Conservation (phyloP, 495 filamentous ascomycete species). For the Xylaria curta region DNA sequence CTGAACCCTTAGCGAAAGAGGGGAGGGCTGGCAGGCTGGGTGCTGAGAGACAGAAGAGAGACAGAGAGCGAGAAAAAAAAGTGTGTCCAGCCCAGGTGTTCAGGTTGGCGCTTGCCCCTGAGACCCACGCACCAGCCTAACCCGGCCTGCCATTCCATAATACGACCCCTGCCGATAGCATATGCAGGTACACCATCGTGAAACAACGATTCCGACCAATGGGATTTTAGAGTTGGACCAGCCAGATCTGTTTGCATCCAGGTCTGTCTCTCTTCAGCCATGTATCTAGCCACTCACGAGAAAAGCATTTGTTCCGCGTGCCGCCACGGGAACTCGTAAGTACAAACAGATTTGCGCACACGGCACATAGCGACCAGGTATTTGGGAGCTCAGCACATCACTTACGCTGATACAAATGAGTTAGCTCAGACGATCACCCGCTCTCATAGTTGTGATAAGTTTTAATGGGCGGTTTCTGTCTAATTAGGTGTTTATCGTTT, state of each 20-base stretch:
- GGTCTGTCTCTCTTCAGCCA: not conserved
- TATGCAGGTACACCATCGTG: constrained; percentile 45
- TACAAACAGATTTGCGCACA: constrained; percentile 13
- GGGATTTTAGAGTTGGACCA: not conserved
- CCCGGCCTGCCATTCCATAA: not conserved
- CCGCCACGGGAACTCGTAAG: not conserved
- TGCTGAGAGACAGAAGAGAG: constrained; percentile 25
- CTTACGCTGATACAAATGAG: not conserved
- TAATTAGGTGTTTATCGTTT: no score
- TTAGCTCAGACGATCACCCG: constrained; percentile 20
- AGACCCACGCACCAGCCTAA: constrained; percentile 34
- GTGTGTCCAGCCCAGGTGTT: constrained; percentile 24
- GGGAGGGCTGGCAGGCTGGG: not conserved
- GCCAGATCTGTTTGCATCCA: not conserved
- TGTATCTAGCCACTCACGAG: not conserved
- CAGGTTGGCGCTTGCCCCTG: constrained; percentile 30
- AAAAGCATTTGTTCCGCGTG: constrained; percentile 13
- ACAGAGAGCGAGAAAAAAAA: not conserved
- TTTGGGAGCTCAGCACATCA: not conserved
- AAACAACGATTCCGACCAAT: constrained; percentile 30
- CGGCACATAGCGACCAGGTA: constrained; percentile 7
- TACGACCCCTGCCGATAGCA: constrained; percentile 34
- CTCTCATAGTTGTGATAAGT: not conserved
- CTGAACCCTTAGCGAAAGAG: constrained; percentile 7
- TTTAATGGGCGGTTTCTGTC: not conserved